phyloP scores from a whole-genome alignment of 768 basidiomycete genomes.

The Hygrocybe coccinea region DNA sequence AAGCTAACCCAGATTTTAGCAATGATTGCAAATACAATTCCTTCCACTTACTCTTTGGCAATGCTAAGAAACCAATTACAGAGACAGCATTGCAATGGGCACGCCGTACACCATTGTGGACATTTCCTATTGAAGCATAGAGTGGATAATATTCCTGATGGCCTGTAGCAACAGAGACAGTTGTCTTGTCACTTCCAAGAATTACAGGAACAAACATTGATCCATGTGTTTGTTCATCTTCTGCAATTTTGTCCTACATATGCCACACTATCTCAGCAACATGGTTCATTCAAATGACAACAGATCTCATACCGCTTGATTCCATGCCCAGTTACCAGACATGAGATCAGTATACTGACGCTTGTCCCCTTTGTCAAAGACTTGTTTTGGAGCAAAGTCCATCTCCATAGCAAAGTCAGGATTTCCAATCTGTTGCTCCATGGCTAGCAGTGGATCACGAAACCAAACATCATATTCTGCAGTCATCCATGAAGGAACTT shows the following conservation, averaged over 20 bases:
- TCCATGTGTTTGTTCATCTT: constrained; percentile 18
- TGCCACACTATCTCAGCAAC: too few relatives aligned
- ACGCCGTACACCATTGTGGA: constrained; percentile 28
- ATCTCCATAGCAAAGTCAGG: constrained; percentile 31
- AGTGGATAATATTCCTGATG: neutral
- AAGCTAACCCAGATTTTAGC: neutral
- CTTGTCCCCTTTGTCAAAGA: constrained; percentile 20
- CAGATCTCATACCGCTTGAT: constrained; percentile 27
- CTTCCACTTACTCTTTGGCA: constrained; percentile 24
- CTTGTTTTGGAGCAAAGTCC: constrained; percentile 29
- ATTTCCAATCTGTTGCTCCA: constrained; percentile 30
- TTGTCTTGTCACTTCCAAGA: neutral
- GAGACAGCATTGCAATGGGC: constrained; percentile 29
- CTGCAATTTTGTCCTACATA: constrained; percentile 12
- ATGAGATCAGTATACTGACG: constrained; percentile 33
- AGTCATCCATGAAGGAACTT: constrained; percentile 31
- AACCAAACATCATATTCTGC: constrained; percentile 29
- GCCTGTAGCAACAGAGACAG: neutral
- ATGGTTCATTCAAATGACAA: too few relatives aligned
- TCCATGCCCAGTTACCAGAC: constrained; percentile 40
- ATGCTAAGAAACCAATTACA: constrained; percentile 26
- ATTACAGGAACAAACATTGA: neutral
- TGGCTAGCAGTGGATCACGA: constrained; percentile 25
- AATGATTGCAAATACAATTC: neutral
- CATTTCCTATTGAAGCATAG: constrained; percentile 5